Conservation (phyloP, 2,329 filamentous ascomycete genomes). For the Huntiella decipiens region DNA sequence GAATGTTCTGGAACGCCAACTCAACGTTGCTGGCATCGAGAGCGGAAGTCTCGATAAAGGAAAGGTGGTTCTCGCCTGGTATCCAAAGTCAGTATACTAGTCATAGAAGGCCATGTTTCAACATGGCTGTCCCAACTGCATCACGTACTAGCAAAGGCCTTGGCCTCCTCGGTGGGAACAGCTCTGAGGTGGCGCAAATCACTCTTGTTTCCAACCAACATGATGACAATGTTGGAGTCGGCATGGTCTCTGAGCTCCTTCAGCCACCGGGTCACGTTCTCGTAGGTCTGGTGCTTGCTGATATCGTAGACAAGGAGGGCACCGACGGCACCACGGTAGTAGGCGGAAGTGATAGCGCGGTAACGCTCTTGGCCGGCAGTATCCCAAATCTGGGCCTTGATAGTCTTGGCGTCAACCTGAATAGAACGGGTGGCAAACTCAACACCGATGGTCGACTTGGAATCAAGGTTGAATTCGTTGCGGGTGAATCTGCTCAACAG, state of each 20-base stretch:
- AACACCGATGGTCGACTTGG: slow-evolving; percentile 98
- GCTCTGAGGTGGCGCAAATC: slow-evolving; percentile 97
- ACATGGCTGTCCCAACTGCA: background rate
- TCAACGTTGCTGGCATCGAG: slow-evolving; percentile 98
- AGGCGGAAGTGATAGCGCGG: slow-evolving; percentile 95
- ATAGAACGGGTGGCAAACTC: slow-evolving; percentile 98
- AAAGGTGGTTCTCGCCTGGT: slow-evolving; percentile 87
- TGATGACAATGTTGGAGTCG: slow-evolving; percentile 97
- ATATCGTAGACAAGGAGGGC: slow-evolving; percentile 98
- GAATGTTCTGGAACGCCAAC: slow-evolving; percentile 97
- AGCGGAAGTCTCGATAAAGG: slow-evolving; percentile 97
- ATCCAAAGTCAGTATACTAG: background rate
- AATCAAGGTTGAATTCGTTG: slow-evolving; percentile 99
- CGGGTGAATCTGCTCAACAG: slow-evolving; percentile 97
- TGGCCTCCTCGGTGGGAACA: slow-evolving; percentile 93
- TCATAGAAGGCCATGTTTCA: background rate
- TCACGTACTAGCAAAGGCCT: slow-evolving; percentile 77
- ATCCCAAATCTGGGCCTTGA: slow-evolving; percentile 99
- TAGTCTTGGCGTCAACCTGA: slow-evolving; percentile 97
- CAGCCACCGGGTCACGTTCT: slow-evolving; percentile 97
- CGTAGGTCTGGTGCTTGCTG: slow-evolving; percentile 98
- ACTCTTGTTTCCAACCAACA: slow-evolving; percentile 99
- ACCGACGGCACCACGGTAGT: slow-evolving; percentile 94
- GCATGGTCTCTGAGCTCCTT: slow-evolving; percentile 97
- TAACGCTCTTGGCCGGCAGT: slow-evolving; percentile 97